These are phyloP conservation scores for Fusarium sp. DNA, from an alignment of 2,329 filamentous ascomycete species.

Conservation along the genomic window DNA sequence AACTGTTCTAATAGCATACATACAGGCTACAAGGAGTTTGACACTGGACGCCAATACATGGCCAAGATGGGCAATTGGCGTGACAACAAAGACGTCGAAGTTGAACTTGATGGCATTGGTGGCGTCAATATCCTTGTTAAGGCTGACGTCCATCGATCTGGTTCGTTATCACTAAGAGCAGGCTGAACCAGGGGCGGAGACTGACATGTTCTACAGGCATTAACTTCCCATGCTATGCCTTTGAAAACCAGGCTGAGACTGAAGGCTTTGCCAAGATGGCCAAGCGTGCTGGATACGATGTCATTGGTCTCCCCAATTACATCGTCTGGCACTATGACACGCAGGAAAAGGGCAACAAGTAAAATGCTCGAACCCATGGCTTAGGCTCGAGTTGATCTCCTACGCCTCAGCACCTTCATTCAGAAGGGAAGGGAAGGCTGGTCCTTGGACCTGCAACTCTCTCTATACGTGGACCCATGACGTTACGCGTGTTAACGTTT, in stretches of 20 bases:
- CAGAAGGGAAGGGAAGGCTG: background rate
- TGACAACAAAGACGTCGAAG: slow-evolving; percentile 89
- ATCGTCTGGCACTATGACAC: slow-evolving; percentile 99
- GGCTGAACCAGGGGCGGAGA: background rate
- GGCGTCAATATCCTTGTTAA: slow-evolving; percentile 98
- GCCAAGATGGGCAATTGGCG: slow-evolving; percentile 92
- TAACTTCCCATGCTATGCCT: slow-evolving; percentile 96
- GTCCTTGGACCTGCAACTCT: slow-evolving; percentile 7
- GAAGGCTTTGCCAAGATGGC: slow-evolving; percentile 99
- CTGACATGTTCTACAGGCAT: slow-evolving; percentile 71
- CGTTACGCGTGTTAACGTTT: slow-evolving; percentile 35
- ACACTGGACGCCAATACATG: slow-evolving; percentile 92
- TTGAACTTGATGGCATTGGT: slow-evolving; percentile 93
- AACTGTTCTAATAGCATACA: slow-evolving; percentile 14
- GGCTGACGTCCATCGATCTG: slow-evolving; percentile 94
- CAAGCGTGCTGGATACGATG: slow-evolving; percentile 91
- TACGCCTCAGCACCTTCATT: background rate
- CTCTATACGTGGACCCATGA: slow-evolving; percentile 24
- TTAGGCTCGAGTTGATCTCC: slow-evolving; percentile 10
- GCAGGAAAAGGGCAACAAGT: slow-evolving; percentile 86
- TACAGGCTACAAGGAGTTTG: slow-evolving; percentile 88
- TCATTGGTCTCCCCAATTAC: slow-evolving; percentile 94
- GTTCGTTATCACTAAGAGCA: slow-evolving; percentile 58
- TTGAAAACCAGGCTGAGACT: slow-evolving; percentile 98
- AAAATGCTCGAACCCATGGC: slow-evolving; percentile 25